Percentiles rank a stretch among this genome's conserved stretches.
phyloP scores from a whole-genome alignment of 2,329 filamentous ascomycete genomes.

The Ophiosphaerella narmari region DNA sequence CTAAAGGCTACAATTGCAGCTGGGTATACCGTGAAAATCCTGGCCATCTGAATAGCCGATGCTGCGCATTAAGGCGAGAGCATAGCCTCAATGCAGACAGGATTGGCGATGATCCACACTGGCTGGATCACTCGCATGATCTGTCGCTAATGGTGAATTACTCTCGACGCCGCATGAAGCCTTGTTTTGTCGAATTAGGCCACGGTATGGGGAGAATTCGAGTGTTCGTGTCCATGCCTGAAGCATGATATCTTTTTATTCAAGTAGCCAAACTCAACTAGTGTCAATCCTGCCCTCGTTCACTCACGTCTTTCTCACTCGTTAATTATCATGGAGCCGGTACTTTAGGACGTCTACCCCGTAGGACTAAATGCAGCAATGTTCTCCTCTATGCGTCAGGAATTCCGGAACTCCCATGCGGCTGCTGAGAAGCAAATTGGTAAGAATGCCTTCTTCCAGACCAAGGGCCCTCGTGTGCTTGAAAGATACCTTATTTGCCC shows the following conservation, averaged over 20 bases:
- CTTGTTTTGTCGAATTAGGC: constrained; percentile 21
- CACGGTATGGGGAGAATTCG: constrained; percentile 24
- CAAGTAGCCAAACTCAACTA: no score
- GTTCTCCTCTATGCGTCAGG: constrained; percentile 11
- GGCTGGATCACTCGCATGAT: constrained; percentile 25
- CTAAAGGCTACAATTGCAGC: neutral
- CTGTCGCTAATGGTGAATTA: constrained; percentile 22
- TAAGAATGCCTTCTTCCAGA: constrained; percentile 16
- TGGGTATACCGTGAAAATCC: constrained; percentile 7
- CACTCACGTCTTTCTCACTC: constrained; percentile 25
- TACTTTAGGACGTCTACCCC: constrained; percentile 15
- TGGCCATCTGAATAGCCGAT: constrained; percentile 23
- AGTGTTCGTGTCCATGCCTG: neutral
- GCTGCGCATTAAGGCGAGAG: constrained; percentile 20
- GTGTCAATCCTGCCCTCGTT: constrained; percentile 15
- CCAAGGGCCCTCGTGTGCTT: constrained; percentile 16
- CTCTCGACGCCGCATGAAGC: constrained; percentile 17
- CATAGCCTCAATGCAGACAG: constrained; percentile 13
- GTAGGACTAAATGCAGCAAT: constrained; percentile 22
- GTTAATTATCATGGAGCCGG: constrained; percentile 22
- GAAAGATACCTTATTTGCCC: constrained; percentile 10
- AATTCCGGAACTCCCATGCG: constrained; percentile 20
- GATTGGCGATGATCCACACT: constrained; percentile 22
- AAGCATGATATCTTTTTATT: no score
- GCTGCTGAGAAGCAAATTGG: constrained; percentile 14